Evolutionary conservation across 495 filamentous ascomycete genomes (phyloP).

Genomic region (Podospora tetraspora): DNA sequence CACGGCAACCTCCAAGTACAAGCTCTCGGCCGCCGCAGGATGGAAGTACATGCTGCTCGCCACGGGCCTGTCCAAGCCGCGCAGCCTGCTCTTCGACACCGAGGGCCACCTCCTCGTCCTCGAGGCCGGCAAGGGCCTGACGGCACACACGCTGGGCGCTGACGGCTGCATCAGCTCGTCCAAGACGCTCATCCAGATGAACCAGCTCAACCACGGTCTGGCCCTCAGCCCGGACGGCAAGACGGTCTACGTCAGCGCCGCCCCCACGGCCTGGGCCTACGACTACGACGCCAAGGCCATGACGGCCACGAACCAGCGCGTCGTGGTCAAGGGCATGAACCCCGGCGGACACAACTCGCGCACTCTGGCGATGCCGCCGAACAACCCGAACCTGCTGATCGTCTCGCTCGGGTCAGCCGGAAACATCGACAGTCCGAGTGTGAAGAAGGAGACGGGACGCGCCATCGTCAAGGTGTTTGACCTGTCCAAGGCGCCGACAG

Average conservation of each 20-base stretch:
- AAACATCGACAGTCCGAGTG: constrained; percentile 53
- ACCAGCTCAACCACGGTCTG: constrained; percentile 58
- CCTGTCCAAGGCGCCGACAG: constrained; percentile 37
- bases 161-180: constrained; percentile 46
- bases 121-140: constrained; percentile 48
- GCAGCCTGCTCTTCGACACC: constrained; percentile 31
- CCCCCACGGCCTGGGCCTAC: constrained; percentile 54
- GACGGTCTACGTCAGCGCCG: constrained; percentile 58
- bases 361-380: constrained; percentile 48
- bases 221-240: constrained; percentile 55
- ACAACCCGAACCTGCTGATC: constrained; percentile 46
- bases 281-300: constrained; percentile 48
- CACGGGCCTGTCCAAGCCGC: constrained; percentile 30
- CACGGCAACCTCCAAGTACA: constrained; percentile 21
- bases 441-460: constrained; percentile 45
- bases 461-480: constrained; percentile 60
- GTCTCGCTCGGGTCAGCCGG: constrained; percentile 52
- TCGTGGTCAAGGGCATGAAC: constrained; percentile 51
- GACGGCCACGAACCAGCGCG: constrained; percentile 40
- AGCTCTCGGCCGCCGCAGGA: constrained; percentile 25
- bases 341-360: constrained; percentile 55
- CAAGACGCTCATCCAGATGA: constrained; percentile 33
- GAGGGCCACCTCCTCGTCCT: constrained; percentile 50
- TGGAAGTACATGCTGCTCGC: constrained; percentile 35
- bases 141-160: constrained; percentile 46